phyloP scores from a whole-genome alignment of 129 eudicot species.

The Arctium lappa region DNA sequence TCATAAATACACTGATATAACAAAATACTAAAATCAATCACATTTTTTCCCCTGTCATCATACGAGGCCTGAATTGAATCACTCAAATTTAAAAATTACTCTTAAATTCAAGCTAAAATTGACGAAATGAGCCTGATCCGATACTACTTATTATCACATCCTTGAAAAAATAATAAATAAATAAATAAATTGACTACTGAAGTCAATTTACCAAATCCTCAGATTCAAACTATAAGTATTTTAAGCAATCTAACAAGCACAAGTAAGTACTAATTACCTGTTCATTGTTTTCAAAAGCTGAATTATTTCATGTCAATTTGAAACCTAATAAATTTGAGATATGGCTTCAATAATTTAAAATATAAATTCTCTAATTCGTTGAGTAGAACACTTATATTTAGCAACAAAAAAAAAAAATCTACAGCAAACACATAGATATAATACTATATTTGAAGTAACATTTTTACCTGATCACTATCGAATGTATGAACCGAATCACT shows the following conservation, averaged over 20 bases:
- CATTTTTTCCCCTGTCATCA: neutral
- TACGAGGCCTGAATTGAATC: neutral
- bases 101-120: neutral
- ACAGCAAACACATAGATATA: neutral
- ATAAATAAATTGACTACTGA: neutral
- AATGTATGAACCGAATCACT: neutral
- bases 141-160: neutral
- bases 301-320: neutral
- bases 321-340: neutral
- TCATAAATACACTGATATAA: neutral
- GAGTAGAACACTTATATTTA: neutral
- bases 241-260: neutral
- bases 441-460: neutral
- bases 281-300: neutral
- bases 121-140: neutral
- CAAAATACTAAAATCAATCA: neutral
- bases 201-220: neutral
- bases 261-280: neutral
- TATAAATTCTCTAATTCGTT: neutral
- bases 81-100: neutral
- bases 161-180: neutral
- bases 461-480: neutral
- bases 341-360: neutral
- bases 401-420: neutral
- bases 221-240: neutral